Evolutionary conservation across 306 rosid genomes (phyloP).

Genomic region (Quercus ilex): DNA sequence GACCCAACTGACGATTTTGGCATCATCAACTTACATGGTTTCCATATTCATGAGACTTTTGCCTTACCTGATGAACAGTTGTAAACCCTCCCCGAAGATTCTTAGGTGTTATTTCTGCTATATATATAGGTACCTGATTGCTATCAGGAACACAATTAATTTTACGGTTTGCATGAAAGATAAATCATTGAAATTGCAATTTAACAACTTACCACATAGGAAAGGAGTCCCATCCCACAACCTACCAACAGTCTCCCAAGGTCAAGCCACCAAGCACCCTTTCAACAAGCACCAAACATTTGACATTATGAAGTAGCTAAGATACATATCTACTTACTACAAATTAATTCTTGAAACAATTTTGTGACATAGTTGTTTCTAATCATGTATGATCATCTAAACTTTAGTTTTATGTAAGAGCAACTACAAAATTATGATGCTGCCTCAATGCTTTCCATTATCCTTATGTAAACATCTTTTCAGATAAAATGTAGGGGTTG

Average conservation of each 20-base stretch:
- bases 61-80: slow-evolving; percentile 58
- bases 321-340: neutral
- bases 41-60: neutral
- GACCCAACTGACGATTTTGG: no score
- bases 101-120: slow-evolving; percentile 78
- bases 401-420: no score
- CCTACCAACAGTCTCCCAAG: slow-evolving; percentile 77
- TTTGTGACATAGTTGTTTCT: neutral
- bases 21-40: no score
- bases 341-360: neutral
- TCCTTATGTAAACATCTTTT: no score
- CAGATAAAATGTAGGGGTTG: no score
- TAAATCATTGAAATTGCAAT: slow-evolving; percentile 1
- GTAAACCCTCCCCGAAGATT: slow-evolving; percentile 72
- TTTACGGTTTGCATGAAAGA: neutral
- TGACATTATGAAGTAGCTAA: slow-evolving; percentile 4
- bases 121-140: slow-evolving; percentile 63
- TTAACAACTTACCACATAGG: slow-evolving; percentile 61
- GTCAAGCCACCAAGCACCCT: slow-evolving; percentile 77
- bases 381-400: no score
- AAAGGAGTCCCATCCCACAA: slow-evolving; percentile 80
- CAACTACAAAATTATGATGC: no score
- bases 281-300: slow-evolving; percentile 30
- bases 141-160: slow-evolving; percentile 3
- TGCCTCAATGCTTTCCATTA: no score